A percentile compares a stretch with the other conserved stretches of the same genome.
Conservation (phyloP, 805 yeast species). For the Sugiyamaella boreocaroliniensis region DNA sequence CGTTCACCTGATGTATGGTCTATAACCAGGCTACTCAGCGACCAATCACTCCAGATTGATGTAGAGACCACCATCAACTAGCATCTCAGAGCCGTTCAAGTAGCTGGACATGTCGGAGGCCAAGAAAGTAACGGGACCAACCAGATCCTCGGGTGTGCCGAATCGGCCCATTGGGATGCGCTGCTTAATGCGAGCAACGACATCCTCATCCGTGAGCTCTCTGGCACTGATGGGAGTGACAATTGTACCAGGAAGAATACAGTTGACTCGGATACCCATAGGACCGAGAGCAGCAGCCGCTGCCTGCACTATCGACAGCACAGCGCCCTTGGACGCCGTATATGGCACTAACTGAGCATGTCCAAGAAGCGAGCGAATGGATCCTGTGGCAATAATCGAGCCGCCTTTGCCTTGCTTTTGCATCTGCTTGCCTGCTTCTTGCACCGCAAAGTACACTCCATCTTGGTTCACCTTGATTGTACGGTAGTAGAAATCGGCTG, state of each 20-base stretch:
- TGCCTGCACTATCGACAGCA: slow-evolving; percentile 13
- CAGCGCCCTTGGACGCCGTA: slow-evolving; percentile 25
- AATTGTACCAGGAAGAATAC: slow-evolving; percentile 14
- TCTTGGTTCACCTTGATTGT: slow-evolving; percentile 38
- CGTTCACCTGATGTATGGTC: too few relatives aligned
- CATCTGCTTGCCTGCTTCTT: slow-evolving; percentile 43
- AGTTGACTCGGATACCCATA: slow-evolving; percentile 13
- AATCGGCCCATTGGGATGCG: slow-evolving; percentile 19
- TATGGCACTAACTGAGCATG: slow-evolving; percentile 12
- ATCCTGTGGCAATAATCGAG: slow-evolving; percentile 35
- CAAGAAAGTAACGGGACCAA: slow-evolving; percentile 23
- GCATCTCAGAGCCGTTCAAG: slow-evolving; percentile 12
- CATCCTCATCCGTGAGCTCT: slow-evolving; percentile 32
- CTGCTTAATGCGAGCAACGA: slow-evolving; percentile 34
- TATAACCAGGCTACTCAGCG: too few relatives aligned
- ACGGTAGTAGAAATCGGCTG: slow-evolving; percentile 32
- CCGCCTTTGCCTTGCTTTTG: slow-evolving; percentile 42
- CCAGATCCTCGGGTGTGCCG: slow-evolving; percentile 22
- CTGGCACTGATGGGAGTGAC: slow-evolving; percentile 11
- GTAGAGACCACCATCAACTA: slow-evolving; percentile 15
- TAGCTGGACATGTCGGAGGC: slow-evolving; percentile 14
- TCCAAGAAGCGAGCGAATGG: slow-evolving; percentile 15
- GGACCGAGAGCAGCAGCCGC: slow-evolving; percentile 16
- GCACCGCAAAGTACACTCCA: slow-evolving; percentile 41
- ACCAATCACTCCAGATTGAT: slow-evolving; percentile 10